Evolutionary conservation across 2,329 filamentous ascomycete genomes (phyloP), one percentile per base, ranked within the genome.

Genomic region (Pseudogymnoascus sp.): DNA sequence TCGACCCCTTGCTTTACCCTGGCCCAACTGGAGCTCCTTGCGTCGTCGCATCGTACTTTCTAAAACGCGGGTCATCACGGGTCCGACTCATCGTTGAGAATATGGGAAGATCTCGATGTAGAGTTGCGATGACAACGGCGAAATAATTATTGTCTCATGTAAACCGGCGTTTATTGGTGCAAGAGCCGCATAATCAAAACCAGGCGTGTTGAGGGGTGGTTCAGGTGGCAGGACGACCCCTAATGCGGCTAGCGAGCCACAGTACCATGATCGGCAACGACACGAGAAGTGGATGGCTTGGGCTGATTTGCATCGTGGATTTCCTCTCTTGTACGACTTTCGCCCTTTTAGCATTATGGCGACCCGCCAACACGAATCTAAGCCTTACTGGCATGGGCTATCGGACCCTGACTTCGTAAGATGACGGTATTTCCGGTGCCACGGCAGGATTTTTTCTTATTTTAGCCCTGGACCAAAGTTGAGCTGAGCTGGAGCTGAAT

Each of bases 321-420:
- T 55, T 33, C 49, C 49, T 33, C 11, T 55, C 49, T 55, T 55
- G 49, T 55, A 8, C 49, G 26, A 55, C 49, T 33, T 55, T 55
- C 10, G 7, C n/a, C 6, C n/a, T 14, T 5, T 52, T 52, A 5
- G 26, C 45, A 19, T n/a, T 11, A 55, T 33, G 11, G 16, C 49
- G 49, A 55, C 49, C 49, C 49, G 49, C 49, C 49, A 55, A 55
- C 49, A 55, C 49, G 49, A 55, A 33, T 14, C 29, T 33, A 55
- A 55, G 29, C 29, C 49, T 55, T 55, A 14, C 29, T 35, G 49
- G 4, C 49, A 55, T 7, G 29, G 29, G n/a, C 49, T 4, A 52
- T 55, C 8, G 49, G n/a, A 33, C 49, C 49, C 49, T 55, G 49
- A 55, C 49, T 55, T 55, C 49, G 49, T 55, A 55, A 55, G 10